Percentiles rank a stretch among this genome's conserved stretches.
phyloP scores from a whole-genome alignment of 257 asterid genomes.

The Buddleja alternifolia region DNA sequence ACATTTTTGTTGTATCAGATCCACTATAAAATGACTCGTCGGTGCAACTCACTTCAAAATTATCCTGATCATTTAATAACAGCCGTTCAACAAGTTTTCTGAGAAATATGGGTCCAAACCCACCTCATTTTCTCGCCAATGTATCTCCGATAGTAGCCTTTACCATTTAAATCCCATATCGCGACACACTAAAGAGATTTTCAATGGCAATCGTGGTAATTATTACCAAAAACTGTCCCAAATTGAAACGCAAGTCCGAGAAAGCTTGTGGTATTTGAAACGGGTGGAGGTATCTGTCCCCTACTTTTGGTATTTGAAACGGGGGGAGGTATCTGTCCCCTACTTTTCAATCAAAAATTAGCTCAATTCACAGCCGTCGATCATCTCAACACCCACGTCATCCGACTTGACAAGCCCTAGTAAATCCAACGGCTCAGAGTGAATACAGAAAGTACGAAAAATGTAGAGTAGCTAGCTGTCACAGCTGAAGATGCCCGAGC shows the following conservation, averaged over 20 bases:
- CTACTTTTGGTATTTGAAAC: background rate
- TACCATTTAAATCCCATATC: background rate
- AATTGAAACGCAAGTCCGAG: background rate
- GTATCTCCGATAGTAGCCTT: too few species aligned
- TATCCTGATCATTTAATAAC: too few species aligned
- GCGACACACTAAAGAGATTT: background rate
- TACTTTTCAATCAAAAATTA: constrained; percentile 27
- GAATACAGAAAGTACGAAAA: background rate
- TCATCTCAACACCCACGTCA: background rate
- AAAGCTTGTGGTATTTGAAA: constrained; percentile 23
- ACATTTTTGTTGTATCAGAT: too few species aligned
- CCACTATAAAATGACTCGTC: too few species aligned
- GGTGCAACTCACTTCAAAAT: too few species aligned
- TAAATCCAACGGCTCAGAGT: background rate
- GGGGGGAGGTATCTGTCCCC: constrained; percentile 15
- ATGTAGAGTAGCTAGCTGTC: constrained; percentile 20
- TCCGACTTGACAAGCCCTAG: background rate
- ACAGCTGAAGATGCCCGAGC: too few species aligned
- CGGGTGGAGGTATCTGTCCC: too few species aligned
- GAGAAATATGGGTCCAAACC: too few species aligned
- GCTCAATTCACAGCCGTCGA: constrained; percentile 22
- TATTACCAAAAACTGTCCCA: background rate
- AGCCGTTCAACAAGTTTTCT: too few species aligned
- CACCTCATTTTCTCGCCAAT: too few species aligned
- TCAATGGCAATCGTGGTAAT: constrained; percentile 18